Base-by-base conservation (phyloP, 345 rosid species). In the Arabis alpina region DNA sequence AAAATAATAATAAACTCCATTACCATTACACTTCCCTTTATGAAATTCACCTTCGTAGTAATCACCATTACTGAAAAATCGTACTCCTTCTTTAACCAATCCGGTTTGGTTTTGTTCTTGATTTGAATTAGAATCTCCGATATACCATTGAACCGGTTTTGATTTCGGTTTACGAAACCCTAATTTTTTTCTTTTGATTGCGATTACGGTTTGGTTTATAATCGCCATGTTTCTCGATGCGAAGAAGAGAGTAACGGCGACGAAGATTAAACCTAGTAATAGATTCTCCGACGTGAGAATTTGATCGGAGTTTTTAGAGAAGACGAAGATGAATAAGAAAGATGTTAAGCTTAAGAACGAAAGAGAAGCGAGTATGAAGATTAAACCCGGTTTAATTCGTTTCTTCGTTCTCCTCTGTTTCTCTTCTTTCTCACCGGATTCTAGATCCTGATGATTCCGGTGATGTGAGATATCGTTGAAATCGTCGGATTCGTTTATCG, bases 21-120 rank as follows among this genome's bases (percentile, higher is more conserved):
- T 91, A 14, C 99, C 99, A n/a, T 84, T 89, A 64, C 93, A 85
- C 73, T 68, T 88, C 12, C 97, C 99, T 55, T 80, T 82, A 34
- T 88, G 83, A 59, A 94, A 91, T 61, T 94, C 99, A 0, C 99
- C 99, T 68, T 94, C 99, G 73, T 91, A 94, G 74, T 77, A 82
- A 58, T 94, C 97, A 10, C 97, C 99, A 77, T 89, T 91, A 75
- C 90, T 88, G 51, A 88, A 91, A 27, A 88, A 80, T 77, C 82
- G 89, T 3, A 94, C 96, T 7, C 97, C 98, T 81, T 90, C 89
- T n/a, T 85, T 56, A 0, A 62, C 76, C 2, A 83, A 68, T 61
- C 23, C 23, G 23, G 23, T 19, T 19, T 19, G 23, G 23, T 19
- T 19, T 19, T 19, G 23, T 19, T 19, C 23, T 19, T 19, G 23